These are phyloP conservation scores for Patellifolia procumbens DNA, from an alignment of 179 eudicot genomes.

Conservation along the genomic window DNA sequence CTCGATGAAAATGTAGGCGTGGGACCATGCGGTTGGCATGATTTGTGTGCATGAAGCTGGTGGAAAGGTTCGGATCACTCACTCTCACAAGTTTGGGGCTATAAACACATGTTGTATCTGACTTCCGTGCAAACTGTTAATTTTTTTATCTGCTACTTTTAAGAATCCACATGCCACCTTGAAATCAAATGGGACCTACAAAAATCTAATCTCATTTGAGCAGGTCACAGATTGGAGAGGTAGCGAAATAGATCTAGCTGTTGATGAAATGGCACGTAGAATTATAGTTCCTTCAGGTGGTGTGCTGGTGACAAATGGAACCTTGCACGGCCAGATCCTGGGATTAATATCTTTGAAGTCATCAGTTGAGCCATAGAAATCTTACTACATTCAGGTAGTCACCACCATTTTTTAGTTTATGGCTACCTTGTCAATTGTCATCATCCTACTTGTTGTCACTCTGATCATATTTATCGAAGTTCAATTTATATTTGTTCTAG, in stretches of 20 bases:
- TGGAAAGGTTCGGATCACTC: constrained; percentile 62
- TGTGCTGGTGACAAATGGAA: constrained; percentile 66
- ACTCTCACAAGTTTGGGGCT: neutral
- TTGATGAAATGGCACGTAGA: constrained; percentile 66
- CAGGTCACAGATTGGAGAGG: constrained; percentile 95
- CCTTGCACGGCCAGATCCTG: constrained; percentile 55
- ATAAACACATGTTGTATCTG: neutral
- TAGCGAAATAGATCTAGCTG: constrained; percentile 63
- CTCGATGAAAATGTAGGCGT: constrained; percentile 48
- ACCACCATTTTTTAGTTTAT: neutral
- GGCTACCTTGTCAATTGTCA: constrained; percentile 1
- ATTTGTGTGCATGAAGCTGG: constrained; percentile 97
- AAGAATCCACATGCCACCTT: neutral
- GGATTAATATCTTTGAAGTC: constrained; percentile 54
- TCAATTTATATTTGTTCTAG: neutral
- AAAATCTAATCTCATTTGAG: neutral
- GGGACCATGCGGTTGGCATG: constrained; percentile 97
- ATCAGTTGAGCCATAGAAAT: constrained; percentile 38
- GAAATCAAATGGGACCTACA: neutral
- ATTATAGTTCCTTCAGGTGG: constrained; percentile 76
- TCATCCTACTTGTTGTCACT: neutral
- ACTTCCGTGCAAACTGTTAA: too few species aligned
- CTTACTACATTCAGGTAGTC: constrained; percentile 24
- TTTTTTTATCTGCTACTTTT: neutral
- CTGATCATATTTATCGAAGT: neutral